phyloP scores from a whole-genome alignment of 148 eudicot species.

The Euryodendron excelsum region DNA sequence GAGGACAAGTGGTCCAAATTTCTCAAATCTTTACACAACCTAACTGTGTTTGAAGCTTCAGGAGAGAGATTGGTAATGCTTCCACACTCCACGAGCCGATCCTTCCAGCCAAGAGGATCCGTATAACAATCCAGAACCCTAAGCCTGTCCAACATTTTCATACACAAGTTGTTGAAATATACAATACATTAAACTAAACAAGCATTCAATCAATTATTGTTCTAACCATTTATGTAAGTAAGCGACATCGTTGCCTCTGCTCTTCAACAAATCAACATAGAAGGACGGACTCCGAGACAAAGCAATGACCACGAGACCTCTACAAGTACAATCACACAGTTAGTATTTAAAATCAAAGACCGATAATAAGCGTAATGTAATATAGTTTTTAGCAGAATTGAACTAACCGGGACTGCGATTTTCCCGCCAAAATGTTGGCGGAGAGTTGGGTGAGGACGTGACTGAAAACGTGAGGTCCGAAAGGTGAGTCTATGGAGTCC shows the following conservation, averaged over 20 bases:
- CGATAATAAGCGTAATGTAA: not conserved
- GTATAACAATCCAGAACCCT: slow-evolving; percentile 75
- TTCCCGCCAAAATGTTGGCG: slow-evolving; percentile 60
- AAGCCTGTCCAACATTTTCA: slow-evolving; percentile 40
- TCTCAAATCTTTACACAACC: slow-evolving; percentile 41
- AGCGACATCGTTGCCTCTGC: slow-evolving; percentile 35
- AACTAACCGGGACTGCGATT: slow-evolving; percentile 62
- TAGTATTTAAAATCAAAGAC: not conserved
- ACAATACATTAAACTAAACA: not conserved
- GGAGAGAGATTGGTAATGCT: slow-evolving; percentile 12
- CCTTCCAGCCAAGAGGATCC: slow-evolving; percentile 92
- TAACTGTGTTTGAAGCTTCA: slow-evolving; percentile 32
- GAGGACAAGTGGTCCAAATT: slow-evolving; percentile 31
- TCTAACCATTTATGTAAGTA: slow-evolving; percentile 46
- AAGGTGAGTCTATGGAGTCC: slow-evolving; percentile 54
- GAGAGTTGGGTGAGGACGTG: slow-evolving; percentile 66
- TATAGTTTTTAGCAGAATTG: not conserved
- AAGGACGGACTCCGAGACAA: slow-evolving; percentile 66
- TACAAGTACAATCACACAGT: slow-evolving; percentile 14
- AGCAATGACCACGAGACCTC: slow-evolving; percentile 73
- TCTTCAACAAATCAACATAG: slow-evolving; percentile 57
- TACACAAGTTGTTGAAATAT: slow-evolving; percentile 2
- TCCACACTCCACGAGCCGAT: slow-evolving; percentile 45
- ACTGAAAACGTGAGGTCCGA: slow-evolving; percentile 57
- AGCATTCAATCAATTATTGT: not conserved